Conservation (phyloP, 2,329 filamentous ascomycete species). For the Neoarthrinium moseri region DNA sequence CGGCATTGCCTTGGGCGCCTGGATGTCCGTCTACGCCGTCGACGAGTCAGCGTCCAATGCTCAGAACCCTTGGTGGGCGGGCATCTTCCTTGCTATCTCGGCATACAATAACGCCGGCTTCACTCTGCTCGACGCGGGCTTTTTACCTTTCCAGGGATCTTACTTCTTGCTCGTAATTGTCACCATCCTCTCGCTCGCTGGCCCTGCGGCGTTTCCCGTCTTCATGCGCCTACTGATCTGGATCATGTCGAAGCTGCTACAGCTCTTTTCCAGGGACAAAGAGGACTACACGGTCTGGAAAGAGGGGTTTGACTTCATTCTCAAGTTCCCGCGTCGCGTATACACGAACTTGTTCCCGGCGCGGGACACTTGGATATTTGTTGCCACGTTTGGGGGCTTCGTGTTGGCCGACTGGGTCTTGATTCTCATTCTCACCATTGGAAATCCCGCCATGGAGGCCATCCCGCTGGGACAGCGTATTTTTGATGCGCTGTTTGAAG, state of each 20-base stretch:
- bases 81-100: slow-evolving; percentile 65
- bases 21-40: slow-evolving; percentile 53
- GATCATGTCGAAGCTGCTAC: slow-evolving; percentile 35
- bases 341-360: slow-evolving; percentile 65
- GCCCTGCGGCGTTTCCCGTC: slow-evolving; percentile 65
- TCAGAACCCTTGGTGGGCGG: slow-evolving; percentile 66
- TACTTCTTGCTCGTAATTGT: slow-evolving; percentile 52
- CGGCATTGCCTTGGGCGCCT: slow-evolving; percentile 51
- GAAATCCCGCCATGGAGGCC: slow-evolving; percentile 52
- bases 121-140: slow-evolving; percentile 65
- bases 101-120: slow-evolving; percentile 74
- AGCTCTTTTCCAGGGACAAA: slow-evolving; percentile 32
- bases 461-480: slow-evolving; percentile 54
- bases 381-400: slow-evolving; percentile 58
- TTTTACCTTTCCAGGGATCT: slow-evolving; percentile 57
- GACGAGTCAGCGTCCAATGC: slow-evolving; percentile 51
- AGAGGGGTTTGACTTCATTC: slow-evolving; percentile 51
- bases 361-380: slow-evolving; percentile 64
- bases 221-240: slow-evolving; percentile 62
- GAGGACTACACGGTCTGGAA: slow-evolving; percentile 39
- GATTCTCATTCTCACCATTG: slow-evolving; percentile 65
- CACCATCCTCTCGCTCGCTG: slow-evolving; percentile 59
- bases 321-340: slow-evolving; percentile 55
- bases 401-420: slow-evolving; percentile 64
- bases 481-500: slow-evolving; percentile 66